Evolutionary conservation across 176 grass and related monocot species (phyloP), one percentile per base, ranked within the genome.

Genomic region (Cocos nucifera): DNA sequence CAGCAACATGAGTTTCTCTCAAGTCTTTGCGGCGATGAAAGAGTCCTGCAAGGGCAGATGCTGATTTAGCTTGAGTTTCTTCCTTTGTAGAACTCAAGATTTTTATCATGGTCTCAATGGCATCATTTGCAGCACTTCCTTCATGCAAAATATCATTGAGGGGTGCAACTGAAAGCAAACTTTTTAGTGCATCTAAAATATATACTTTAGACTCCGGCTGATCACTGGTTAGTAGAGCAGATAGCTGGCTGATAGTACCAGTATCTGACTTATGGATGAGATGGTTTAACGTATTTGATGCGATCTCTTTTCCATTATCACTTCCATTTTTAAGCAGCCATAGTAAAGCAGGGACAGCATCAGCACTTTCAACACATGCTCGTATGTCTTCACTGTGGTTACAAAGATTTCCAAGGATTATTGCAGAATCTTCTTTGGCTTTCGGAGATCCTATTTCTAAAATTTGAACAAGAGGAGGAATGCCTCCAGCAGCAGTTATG

Each of bases 401-500:
- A 80, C 94, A 99, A n/a, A 99, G 76, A 61, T 99, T 99, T 22
- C 94, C 94, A 74, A 99, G 74, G 77, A 99, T 99, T 63, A 56
- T 93, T 61, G 94, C 94, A 75, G 94, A 91, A 89, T 99, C 88
- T 99, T 99, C 94, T 85, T 93, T 99, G 71, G 94, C 88, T 86
- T 99, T 99, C 21, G 88, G 79, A 67, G 88, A 89, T 28, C 94
- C 94, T 6, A 82, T 99, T 88, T 99, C 94, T 70, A 99, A 73
- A 64, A 99, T 99, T 75, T 99, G 94, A 81, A 99, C 94, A 88
- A 99, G 89, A 81, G 94, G 94, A 68, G 88, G 94, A 81, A 99
- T 99, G 59, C 94, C 94, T 62, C 94, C 94, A 77, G 94, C 88
- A 74, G 94, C 94, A 56, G 94, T 99, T 64, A 99, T 93, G 56